Evolutionary conservation across 805 yeast genomes (phyloP).

Genomic region (Barnettozyma sucrosica): DNA sequence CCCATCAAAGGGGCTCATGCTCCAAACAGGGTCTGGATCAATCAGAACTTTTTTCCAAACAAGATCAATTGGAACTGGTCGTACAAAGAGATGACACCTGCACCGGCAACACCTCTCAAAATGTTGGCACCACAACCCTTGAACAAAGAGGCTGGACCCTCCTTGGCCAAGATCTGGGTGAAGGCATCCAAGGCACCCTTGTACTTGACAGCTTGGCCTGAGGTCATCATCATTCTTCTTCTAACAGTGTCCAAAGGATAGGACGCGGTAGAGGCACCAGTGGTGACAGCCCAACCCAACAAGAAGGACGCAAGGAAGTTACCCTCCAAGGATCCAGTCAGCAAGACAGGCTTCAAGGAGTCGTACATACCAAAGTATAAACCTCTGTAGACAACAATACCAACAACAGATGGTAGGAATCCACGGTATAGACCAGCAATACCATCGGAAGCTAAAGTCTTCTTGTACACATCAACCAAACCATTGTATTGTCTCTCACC

Average conservation of each 20-base stretch:
- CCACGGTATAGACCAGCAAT: slow-evolving; percentile 98
- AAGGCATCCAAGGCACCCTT: slow-evolving; percentile 92
- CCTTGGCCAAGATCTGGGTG: slow-evolving; percentile 88
- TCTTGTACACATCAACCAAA: slow-evolving; percentile 91
- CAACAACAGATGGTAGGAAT: slow-evolving; percentile 96
- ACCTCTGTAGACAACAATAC: slow-evolving; percentile 99
- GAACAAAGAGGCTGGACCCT: slow-evolving; percentile 90
- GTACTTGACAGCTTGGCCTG: slow-evolving; percentile 97
- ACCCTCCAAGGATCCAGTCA: slow-evolving; percentile 92
- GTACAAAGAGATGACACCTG: slow-evolving; percentile 97
- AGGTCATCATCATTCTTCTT: slow-evolving; percentile 99
- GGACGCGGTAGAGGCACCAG: slow-evolving; percentile 98
- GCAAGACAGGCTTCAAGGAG: slow-evolving; percentile 90
- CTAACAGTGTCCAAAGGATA: slow-evolving; percentile 99
- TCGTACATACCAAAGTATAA: slow-evolving; percentile 97
- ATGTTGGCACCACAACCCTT: slow-evolving; percentile 99
- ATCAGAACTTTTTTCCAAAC: slow-evolving; percentile 85
- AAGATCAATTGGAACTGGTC: slow-evolving; percentile 93
- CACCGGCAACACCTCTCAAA: slow-evolving; percentile 99
- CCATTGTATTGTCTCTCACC: slow-evolving; percentile 98
- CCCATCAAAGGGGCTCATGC: not conserved
- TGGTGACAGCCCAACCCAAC: slow-evolving; percentile 96
- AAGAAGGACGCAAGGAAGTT: slow-evolving; percentile 92
- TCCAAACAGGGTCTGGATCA: not conserved
- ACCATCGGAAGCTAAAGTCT: slow-evolving; percentile 94